Base-by-base conservation (phyloP, 805 yeast genomes). In the Blastobotrys terrestris region DNA sequence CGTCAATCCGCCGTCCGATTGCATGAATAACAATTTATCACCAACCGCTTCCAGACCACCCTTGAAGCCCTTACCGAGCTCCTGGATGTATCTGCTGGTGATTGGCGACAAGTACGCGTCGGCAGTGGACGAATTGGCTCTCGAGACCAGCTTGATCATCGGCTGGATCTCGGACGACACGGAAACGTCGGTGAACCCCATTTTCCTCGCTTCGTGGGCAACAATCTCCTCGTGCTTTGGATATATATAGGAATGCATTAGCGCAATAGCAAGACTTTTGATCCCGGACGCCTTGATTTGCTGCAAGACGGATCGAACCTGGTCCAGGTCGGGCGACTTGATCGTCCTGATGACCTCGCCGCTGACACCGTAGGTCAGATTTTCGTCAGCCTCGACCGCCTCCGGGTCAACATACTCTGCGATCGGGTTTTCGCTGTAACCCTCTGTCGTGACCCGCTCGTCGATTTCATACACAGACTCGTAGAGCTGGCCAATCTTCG, bases 1-100 rank as follows among this genome's bases (percentile, higher is more conserved):
- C 19, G 91, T 90, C 54, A 92, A 76, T 2, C 98, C 98, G 53
- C 98, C 98, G 67, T 92, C 96, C 11, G 96, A 87, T 69, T 92
- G 96, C 98, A 92, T 92, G 68, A 92, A 92, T 52, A 64, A 56
- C 55, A 53, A 69, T 60, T 53, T 66, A 44, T 60, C 56, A 1
- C 69, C 70, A 6, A 67, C 59, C 8, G 71, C 70, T 13, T 72
- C 72, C 7, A 77, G 66, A 0, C 80, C 80, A 46, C 79, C 78
- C 19, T 68, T 68, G 55, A 87, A 75, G 2, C 94, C 94, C 1
- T 73, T 62, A 49, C 80, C 78, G 60, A 87, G 84, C 15, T 82
- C 78, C 15, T 72, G 63, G 41, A 87, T 67, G 63, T 87, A 87
- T 26, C 78, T 77, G 56, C 80, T 75, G 48, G 87, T 84, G 46